Conservation (phyloP, 495 filamentous ascomycete species). For the Xylona heveae region DNA sequence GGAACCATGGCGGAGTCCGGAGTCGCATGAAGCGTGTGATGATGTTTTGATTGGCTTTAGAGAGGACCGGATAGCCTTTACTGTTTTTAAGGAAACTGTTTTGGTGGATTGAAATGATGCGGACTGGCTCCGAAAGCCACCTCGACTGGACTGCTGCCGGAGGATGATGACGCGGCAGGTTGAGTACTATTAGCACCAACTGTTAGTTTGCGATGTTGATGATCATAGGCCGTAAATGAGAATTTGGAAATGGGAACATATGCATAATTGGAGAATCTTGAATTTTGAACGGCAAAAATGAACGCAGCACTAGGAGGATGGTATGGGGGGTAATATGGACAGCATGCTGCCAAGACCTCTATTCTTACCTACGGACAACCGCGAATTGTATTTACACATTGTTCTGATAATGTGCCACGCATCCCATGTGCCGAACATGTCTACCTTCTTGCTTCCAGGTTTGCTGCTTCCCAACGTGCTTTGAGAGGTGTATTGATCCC, state of each 20-base stretch:
- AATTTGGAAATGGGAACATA: constrained; percentile 5
- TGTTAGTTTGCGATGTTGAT: no score
- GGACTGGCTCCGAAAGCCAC: constrained; percentile 90
- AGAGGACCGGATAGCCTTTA: constrained; percentile 65
- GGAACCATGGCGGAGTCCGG: constrained; percentile 54
- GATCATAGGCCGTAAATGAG: no score
- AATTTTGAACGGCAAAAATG: no score
- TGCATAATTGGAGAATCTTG: no score
- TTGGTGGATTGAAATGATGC: constrained; percentile 47
- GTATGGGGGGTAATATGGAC: no score
- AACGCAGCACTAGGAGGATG: no score
- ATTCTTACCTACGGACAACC: constrained; percentile 70
- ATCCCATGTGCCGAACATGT: constrained; percentile 69
- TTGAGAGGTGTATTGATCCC: constrained; percentile 25
- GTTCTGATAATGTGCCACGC: constrained; percentile 78
- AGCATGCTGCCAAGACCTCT: no score
- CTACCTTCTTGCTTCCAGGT: constrained; percentile 20
- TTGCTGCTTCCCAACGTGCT: constrained; percentile 19
- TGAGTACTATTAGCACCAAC: constrained; percentile 36
- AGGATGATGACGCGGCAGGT: constrained; percentile 61
- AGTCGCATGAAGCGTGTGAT: constrained; percentile 71
- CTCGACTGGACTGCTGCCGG: constrained; percentile 49
- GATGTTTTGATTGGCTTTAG: constrained; percentile 54
- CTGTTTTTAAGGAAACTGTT: constrained; percentile 56
- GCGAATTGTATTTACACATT: constrained; percentile 63